Conservation (phyloP, 2,329 filamentous ascomycete genomes). For the Coniochaeta sp. region DNA sequence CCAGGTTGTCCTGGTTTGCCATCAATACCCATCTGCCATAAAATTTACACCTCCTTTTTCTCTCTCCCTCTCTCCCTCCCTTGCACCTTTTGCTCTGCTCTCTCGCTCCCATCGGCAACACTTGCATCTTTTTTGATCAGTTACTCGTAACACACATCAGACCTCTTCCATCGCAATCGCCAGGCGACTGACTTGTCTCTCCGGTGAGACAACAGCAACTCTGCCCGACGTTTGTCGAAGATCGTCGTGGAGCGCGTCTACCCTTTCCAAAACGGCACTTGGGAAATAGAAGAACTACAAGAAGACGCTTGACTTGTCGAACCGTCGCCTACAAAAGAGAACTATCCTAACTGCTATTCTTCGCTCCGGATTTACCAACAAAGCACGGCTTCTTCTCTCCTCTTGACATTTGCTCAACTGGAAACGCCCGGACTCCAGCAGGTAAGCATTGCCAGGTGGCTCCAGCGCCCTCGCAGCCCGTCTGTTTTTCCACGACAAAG, state of each 20-base stretch:
- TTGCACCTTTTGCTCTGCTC: background rate
- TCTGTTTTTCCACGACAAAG: no score
- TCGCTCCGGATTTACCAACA: background rate
- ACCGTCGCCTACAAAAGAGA: background rate
- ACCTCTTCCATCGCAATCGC: no score
- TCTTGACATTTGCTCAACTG: background rate
- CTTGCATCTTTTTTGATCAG: background rate
- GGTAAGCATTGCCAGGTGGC: no score
- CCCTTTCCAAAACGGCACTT: background rate
- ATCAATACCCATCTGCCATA: background rate
- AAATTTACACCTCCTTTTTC: background rate
- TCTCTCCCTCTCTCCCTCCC: background rate
- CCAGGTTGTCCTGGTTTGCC: background rate
- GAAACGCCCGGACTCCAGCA: background rate
- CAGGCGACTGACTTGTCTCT: background rate
- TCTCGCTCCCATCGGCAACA: background rate
- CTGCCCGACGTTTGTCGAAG: background rate
- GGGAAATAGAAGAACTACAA: no score
- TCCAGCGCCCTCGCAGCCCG: no score
- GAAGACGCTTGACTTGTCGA: background rate
- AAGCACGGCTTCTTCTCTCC: background rate
- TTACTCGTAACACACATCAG: background rate
- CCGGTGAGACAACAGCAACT: background rate
- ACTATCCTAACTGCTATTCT: background rate
- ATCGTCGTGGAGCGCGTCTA: background rate